Evolutionary conservation across 306 rosid genomes (phyloP), one percentile per base, ranked within the genome.

Genomic region (Glycyrrhiza uralensis): DNA sequence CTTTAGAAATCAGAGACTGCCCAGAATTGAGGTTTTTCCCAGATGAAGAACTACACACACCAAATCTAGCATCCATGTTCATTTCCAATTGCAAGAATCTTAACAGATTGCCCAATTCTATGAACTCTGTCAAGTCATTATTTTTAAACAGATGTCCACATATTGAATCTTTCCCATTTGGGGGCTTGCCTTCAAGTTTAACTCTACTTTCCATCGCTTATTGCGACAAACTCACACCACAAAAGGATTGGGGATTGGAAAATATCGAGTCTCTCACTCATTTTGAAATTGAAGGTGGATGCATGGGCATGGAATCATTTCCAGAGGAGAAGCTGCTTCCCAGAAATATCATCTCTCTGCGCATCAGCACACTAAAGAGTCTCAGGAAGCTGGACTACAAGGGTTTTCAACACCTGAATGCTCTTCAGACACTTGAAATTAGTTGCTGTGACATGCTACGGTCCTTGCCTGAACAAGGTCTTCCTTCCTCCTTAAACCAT

Each of bases 241-340:
- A 44, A 56, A 56, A 66, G 51, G 46, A 56, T 18, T 76, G 80
- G 74, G 49, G 66, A 4, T 55, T 76, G 10, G 9, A 55, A 7
- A 44, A 46, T 20, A 49, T 76, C 3, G 39, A 56, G 22, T 54
- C 61, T 42, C 74, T 76, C 60, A 56, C 35, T 45, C 60, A 56
- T 19, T 66, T 76, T 55, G 61, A 76, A 41, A 15, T 76, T 5
- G 60, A 54, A 76, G 80, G 80, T 30, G 80, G 74, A 55, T 76
- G 68, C 51, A 22, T 44, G 6, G 74, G 68, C 60, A 29, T 55
- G 47, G 74, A 44, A 2, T 42, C 74, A 66, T 76, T 76, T 44
- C 74, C 80, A 28, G 60, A 44, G 0, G 68, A 55, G 58, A 52
- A 28, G n/a, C 1, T 66, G 8, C 74, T 76, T 44, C 80, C 80